Evolutionary conservation across 1,284 basidiomycete genomes (phyloP).

Genomic region (Fistulina hepatica): DNA sequence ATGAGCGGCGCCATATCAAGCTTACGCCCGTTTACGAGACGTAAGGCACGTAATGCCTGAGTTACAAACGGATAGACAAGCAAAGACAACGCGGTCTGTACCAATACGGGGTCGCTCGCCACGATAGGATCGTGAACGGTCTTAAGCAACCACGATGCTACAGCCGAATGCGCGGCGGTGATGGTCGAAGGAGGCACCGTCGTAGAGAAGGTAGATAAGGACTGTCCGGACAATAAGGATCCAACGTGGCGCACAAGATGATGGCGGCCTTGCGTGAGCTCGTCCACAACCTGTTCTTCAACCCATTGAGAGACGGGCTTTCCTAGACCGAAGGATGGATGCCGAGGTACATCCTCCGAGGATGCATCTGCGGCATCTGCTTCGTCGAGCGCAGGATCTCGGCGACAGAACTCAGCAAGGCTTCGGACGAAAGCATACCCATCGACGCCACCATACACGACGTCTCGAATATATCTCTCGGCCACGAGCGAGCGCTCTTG

Average conservation of each 20-base stretch:
- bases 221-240: no score
- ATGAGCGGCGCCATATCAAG: conserved; percentile 63
- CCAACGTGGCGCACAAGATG: conserved; percentile 29
- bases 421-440: conserved; percentile 65
- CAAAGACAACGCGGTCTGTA: conserved; percentile 34
- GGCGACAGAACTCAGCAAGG: conserved; percentile 49
- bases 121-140: not conserved
- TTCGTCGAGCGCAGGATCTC: conserved; percentile 5
- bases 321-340: conserved; percentile 22
- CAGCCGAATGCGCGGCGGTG: not conserved
- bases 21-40: conserved; percentile 33
- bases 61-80: conserved; percentile 31
- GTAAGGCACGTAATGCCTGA: conserved; percentile 31
- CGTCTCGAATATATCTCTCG: conserved; percentile 51
- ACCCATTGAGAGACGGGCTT: conserved; percentile 48
- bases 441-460: conserved; percentile 66
- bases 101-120: conserved; percentile 18
- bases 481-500: conserved; percentile 36
- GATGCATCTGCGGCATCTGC: conserved; percentile 6
- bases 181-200: conserved; percentile 6
- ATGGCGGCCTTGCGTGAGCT: conserved; percentile 48
- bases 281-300: conserved; percentile 44
- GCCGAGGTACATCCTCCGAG: not conserved
- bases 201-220: no score
- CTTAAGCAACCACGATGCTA: not conserved